Percentiles rank a stretch among this genome's conserved stretches.
Conservation (phyloP, 768 basidiomycete species). For the Tricholoma terreum region DNA sequence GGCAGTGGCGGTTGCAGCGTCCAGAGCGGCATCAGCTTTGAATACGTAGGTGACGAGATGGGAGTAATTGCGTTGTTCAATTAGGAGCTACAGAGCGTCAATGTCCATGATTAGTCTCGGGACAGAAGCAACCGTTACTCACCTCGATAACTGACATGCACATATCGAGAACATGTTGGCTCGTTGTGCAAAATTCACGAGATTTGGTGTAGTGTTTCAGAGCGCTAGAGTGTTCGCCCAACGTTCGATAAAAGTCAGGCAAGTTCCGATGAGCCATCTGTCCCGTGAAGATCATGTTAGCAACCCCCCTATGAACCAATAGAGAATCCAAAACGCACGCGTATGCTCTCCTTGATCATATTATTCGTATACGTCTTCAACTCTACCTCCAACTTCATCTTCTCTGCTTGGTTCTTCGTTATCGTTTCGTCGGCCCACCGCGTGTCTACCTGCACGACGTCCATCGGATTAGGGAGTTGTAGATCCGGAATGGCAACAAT, state of each 20-base stretch:
- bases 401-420: too few relatives aligned
- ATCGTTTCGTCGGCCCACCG: constrained; percentile 76
- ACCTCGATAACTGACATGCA: constrained; percentile 85
- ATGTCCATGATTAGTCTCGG: too few relatives aligned
- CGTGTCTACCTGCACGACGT: constrained; percentile 54
- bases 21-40: constrained; percentile 91
- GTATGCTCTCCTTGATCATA: constrained; percentile 99
- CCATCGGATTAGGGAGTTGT: constrained; percentile 42
- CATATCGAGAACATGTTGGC: constrained; percentile 92
- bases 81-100: constrained; percentile 55
- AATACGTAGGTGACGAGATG: too few relatives aligned
- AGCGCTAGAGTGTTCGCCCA: too few relatives aligned
- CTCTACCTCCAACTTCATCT: too few relatives aligned
- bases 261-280: constrained; percentile 92
- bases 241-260: constrained; percentile 70
- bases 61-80: constrained; percentile 83
- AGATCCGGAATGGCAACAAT: constrained; percentile 21
- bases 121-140: too few relatives aligned
- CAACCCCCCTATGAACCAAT: too few relatives aligned
- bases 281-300: background rate
- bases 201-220: too few relatives aligned
- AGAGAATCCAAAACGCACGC: constrained; percentile 44
- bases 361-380: too few relatives aligned
- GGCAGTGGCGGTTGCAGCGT: constrained; percentile 45
- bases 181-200: constrained; percentile 91